Base-by-base conservation (phyloP, 2,329 filamentous ascomycete species). In the Trematosphaeria pertusa region DNA sequence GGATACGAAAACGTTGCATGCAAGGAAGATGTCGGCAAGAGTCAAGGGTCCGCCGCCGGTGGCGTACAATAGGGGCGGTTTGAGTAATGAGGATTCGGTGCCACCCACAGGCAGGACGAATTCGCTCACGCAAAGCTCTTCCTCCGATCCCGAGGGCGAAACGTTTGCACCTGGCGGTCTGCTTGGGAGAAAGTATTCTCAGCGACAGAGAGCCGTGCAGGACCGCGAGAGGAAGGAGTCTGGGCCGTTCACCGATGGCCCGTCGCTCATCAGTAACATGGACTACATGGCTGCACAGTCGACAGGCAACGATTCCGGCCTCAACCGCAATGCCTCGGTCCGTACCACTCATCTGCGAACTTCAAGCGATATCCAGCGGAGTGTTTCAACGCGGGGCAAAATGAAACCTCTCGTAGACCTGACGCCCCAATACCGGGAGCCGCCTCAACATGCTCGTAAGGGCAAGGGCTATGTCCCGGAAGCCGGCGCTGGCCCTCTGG, bases 321-420 rank as follows among this genome's bases (percentile, higher is more conserved):
- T 64, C 43, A 68, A 38, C 34, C 70, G 61, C 38, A 70, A 54
- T 24, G 50, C 61, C 7, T 69, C 69, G 15, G 62, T 65, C 8
- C 62, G 70, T 17, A 70, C 66, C 45, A 64, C 46, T 15, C 62
- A 65, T 48, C 45, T 55, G 32, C 61, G 62, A 14, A 59, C 60
- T 2, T 72, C 73, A 18, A 62, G 68, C 30, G 70, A 74, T 45
- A 63, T 79, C 4, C 69, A 71, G 31, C 74, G 78, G 38, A 74
- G 75, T n/a, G 70, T 67, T n/a, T 81, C 81, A 2, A 71, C 63
- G 37, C 67, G 69, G 5, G 64, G 70, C 18, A 73, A 69, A 58
- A 77, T 78, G 2, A 84, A 84, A 51, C 87, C 88, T 1, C 77
- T 91, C 5, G 72, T 91, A 21, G 87, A 89, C 60, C 77, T 91